Percentiles rank a stretch among this genome's conserved stretches.
Evolutionary conservation across 176 grass and related monocot species (phyloP).

Genomic region (Coix lacrymajobi): DNA sequence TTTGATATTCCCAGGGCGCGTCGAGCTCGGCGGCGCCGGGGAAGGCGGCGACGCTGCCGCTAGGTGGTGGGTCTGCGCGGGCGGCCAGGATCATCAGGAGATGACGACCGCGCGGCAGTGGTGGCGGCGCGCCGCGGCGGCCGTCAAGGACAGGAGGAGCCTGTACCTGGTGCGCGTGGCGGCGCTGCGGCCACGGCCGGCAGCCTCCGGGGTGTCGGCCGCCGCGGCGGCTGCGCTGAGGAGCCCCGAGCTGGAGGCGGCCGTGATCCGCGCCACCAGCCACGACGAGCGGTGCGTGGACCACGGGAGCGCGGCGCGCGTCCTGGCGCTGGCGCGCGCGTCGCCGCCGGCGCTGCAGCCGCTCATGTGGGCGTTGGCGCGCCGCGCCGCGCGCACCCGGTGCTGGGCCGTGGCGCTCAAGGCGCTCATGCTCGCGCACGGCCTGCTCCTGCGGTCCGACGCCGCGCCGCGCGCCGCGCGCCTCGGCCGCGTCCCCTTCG

Average conservation of each 20-base stretch:
- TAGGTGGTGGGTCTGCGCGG: neutral
- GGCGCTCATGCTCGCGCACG: slow-evolving; percentile 84
- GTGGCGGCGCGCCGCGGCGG: slow-evolving; percentile 65
- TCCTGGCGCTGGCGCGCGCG: slow-evolving; percentile 63
- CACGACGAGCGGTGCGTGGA: slow-evolving; percentile 80
- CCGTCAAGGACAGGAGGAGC: slow-evolving; percentile 69
- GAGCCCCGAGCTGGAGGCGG: slow-evolving; percentile 50
- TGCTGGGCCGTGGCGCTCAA: slow-evolving; percentile 94
- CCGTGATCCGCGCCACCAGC: slow-evolving; percentile 82
- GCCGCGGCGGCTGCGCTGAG: neutral
- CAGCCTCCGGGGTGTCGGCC: neutral
- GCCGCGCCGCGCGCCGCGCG: slow-evolving; percentile 8
- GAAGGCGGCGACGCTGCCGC: neutral
- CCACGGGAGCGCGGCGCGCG: slow-evolving; percentile 45
- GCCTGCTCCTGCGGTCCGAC: slow-evolving; percentile 70
- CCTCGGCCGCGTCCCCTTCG: slow-evolving; percentile 78
- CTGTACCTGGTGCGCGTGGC: slow-evolving; percentile 53
- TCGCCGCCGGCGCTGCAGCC: slow-evolving; percentile 45
- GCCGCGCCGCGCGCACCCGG: slow-evolving; percentile 49
- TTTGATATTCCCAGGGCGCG: slow-evolving; percentile 13
- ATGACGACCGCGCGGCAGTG: slow-evolving; percentile 64
- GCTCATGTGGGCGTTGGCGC: slow-evolving; percentile 78
- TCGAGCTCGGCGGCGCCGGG: neutral
- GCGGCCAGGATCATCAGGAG: no score
- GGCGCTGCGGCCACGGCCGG: neutral